Conservation (phyloP, 306 rosid species). For the Quercus parvula region DNA sequence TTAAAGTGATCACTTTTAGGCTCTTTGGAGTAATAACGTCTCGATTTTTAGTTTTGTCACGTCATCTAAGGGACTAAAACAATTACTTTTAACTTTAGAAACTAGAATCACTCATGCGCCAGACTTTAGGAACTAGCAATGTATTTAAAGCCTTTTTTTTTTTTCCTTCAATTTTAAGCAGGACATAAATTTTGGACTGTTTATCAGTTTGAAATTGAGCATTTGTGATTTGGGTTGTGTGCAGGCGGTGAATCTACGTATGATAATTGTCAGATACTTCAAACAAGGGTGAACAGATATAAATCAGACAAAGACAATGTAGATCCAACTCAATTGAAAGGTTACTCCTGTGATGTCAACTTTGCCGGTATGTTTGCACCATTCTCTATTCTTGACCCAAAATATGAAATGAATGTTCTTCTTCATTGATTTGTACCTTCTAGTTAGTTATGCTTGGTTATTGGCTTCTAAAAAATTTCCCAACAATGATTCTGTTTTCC, state of each 20-base stretch:
- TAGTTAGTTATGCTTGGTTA: neutral
- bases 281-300: constrained; percentile 82
- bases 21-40: no score
- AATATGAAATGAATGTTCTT: neutral
- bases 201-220: neutral
- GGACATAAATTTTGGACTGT: neutral
- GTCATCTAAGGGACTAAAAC: no score
- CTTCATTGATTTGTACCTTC: neutral
- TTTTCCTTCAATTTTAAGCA: no score
- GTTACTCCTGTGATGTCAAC: constrained; percentile 57
- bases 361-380: constrained; percentile 54
- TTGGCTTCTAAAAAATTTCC: neutral
- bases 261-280: constrained; percentile 93
- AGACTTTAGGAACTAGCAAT: no score
- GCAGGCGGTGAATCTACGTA: constrained; percentile 84
- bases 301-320: constrained; percentile 70
- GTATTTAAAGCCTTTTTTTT: no score
- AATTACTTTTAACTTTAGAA: no score
- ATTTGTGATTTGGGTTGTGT: constrained; percentile 18
- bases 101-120: no score
- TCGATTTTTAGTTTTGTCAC: no score
- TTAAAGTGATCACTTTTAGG: no score
- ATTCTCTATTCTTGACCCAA: neutral
- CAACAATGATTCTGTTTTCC: neutral
- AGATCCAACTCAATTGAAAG: constrained; percentile 54